Conservation (phyloP, 257 asterid genomes). For the Solanum dulcamara region DNA sequence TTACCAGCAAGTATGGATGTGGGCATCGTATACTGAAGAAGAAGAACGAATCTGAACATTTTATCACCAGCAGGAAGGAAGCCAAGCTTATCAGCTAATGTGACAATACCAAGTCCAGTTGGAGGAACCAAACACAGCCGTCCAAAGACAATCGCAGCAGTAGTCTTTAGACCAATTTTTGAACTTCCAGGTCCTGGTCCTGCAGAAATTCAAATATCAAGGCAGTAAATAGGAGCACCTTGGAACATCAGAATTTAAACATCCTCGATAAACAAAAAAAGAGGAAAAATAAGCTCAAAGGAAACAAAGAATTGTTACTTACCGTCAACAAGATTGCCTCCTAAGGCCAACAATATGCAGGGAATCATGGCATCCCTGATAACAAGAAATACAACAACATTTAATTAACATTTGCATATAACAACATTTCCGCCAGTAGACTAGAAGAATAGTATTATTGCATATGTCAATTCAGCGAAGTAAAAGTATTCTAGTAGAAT, state of each 20-base stretch:
- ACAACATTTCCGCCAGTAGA: neutral
- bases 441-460: neutral
- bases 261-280: neutral
- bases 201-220: slow-evolving; percentile 17
- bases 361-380: slow-evolving; percentile 98
- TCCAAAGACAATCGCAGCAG: slow-evolving; percentile 72
- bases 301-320: slow-evolving; percentile 2
- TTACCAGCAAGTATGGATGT: slow-evolving; percentile 93
- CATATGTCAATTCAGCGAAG: neutral
- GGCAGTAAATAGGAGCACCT: neutral
- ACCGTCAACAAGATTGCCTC: slow-evolving; percentile 97
- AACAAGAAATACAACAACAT: neutral
- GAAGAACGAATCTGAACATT: slow-evolving; percentile 91
- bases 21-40: slow-evolving; percentile 97
- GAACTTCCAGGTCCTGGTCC: slow-evolving; percentile 72
- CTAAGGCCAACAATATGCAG: slow-evolving; percentile 92
- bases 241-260: neutral
- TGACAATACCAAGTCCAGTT: slow-evolving; percentile 80
- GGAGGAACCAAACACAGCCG: slow-evolving; percentile 86
- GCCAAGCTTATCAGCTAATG: slow-evolving; percentile 82
- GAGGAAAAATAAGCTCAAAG: neutral
- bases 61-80: slow-evolving; percentile 82
- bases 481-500: neutral
- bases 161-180: slow-evolving; percentile 71
- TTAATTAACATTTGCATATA: neutral